These are phyloP conservation scores for Pseudocercospora fijiensis DNA, from an alignment of 2,329 filamentous ascomycete genomes.

Conservation along the genomic window DNA sequence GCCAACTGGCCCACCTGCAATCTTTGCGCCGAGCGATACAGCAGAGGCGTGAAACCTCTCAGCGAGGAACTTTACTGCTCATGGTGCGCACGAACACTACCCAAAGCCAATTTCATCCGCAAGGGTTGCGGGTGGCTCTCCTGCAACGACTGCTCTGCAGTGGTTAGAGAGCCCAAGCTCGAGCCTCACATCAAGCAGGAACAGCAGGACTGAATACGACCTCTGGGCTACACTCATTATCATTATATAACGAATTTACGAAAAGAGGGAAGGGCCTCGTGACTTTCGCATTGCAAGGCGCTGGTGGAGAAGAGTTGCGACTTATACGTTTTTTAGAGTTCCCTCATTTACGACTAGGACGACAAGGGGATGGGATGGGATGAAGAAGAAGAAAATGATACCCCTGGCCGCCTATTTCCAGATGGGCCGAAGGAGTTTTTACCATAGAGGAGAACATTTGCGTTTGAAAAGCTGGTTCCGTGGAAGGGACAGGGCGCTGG, in stretches of 20 bases:
- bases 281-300: constrained; percentile 5
- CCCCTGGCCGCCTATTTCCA: background rate
- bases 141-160: background rate
- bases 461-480: background rate
- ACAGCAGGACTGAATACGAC: background rate
- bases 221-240: background rate
- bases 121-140: background rate
- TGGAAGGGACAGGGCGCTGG: background rate
- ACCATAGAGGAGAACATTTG: background rate
- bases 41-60: background rate
- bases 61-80: background rate
- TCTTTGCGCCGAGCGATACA: background rate
- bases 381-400: background rate
- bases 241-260: constrained; percentile 7
- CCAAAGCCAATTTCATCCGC: background rate
- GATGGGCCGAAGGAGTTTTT: background rate
- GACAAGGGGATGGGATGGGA: background rate
- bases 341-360: background rate
- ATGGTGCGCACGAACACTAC: background rate
- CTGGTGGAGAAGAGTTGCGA: constrained; percentile 4
- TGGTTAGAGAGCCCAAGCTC: background rate
- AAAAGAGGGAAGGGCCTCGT: background rate
- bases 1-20: background rate
- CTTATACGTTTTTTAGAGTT: background rate
- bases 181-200: background rate